These are phyloP conservation scores for Colletotrichum lindemuthianum DNA, from an alignment of 2,329 filamentous ascomycete genomes.

Conservation along the genomic window DNA sequence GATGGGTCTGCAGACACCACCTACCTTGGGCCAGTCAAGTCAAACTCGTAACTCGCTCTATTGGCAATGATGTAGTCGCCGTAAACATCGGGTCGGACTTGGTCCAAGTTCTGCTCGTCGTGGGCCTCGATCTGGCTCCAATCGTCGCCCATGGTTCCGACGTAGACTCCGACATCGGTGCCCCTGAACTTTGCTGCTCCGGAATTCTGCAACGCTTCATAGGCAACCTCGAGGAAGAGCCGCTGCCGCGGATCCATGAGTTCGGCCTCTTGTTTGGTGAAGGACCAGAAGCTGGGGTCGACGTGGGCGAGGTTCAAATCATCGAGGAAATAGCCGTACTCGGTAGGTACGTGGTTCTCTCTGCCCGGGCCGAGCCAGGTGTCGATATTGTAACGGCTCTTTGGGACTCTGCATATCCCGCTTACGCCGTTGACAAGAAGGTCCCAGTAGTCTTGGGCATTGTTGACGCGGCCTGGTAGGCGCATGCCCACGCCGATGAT, in stretches of 20 bases:
- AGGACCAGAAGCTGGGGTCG: constrained; percentile 46
- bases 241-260: constrained; percentile 35
- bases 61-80: constrained; percentile 45
- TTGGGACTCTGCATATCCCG: constrained; percentile 40
- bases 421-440: constrained; percentile 43
- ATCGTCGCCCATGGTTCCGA: constrained; percentile 45
- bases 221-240: constrained; percentile 34
- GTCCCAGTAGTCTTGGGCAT: constrained; percentile 43
- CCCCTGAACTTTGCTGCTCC: constrained; percentile 42
- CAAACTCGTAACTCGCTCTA: constrained; percentile 45
- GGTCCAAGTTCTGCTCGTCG: constrained; percentile 37
- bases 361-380: constrained; percentile 38
- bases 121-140: constrained; percentile 38
- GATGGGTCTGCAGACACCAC: background rate
- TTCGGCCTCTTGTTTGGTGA: constrained; percentile 42
- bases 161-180: constrained; percentile 42
- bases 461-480: constrained; percentile 43
- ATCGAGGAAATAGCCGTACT: constrained; percentile 44
- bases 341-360: constrained; percentile 27
- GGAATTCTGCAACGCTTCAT: constrained; percentile 35
- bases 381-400: constrained; percentile 41
- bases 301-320: constrained; percentile 40
- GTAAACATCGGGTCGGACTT: constrained; percentile 39
- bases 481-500: constrained; percentile 47
- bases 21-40: constrained; percentile 46